Evolutionary conservation across 345 rosid species (phyloP).

Genomic region (Eucalyptus decipiens): DNA sequence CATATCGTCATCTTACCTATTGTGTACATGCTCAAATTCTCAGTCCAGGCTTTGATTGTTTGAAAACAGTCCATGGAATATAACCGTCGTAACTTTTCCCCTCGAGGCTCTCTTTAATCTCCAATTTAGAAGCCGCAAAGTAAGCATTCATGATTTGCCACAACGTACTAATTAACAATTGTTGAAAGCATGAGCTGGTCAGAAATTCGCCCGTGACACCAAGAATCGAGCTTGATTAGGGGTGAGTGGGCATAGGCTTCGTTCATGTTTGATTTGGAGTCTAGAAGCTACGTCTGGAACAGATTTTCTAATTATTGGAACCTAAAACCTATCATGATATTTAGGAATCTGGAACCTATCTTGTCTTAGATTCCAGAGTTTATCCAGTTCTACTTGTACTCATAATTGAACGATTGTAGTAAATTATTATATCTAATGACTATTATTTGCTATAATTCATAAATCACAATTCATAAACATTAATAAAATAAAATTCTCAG

Average conservation of each 20-base stretch:
- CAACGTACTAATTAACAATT: not conserved
- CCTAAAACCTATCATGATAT: accelerated
- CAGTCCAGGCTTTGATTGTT: not conserved
- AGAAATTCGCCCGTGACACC: not conserved
- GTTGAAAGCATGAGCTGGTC: not conserved
- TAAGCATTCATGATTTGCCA: not conserved
- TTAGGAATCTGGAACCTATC: accelerated
- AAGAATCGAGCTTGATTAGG: not conserved
- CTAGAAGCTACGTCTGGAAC: accelerated
- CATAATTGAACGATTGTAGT: accelerated
- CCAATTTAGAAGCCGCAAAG: not conserved
- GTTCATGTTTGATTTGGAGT: not conserved
- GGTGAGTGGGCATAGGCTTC: not conserved
- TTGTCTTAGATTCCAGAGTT: accelerated
- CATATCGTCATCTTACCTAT: not conserved
- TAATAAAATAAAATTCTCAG: too few species aligned
- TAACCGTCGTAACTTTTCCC: not conserved
- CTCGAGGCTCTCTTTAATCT: not conserved
- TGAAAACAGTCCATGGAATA: not conserved
- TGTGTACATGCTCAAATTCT: not conserved
- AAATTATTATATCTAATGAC: accelerated
- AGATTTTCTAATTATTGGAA: accelerated
- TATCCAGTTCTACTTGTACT: accelerated
- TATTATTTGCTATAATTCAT: too few species aligned
- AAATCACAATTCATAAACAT: too few species aligned